Evolutionary conservation across 192 early-diverging fungal species (phyloP).

Genomic region (Chytriomyces hyalinus): DNA sequence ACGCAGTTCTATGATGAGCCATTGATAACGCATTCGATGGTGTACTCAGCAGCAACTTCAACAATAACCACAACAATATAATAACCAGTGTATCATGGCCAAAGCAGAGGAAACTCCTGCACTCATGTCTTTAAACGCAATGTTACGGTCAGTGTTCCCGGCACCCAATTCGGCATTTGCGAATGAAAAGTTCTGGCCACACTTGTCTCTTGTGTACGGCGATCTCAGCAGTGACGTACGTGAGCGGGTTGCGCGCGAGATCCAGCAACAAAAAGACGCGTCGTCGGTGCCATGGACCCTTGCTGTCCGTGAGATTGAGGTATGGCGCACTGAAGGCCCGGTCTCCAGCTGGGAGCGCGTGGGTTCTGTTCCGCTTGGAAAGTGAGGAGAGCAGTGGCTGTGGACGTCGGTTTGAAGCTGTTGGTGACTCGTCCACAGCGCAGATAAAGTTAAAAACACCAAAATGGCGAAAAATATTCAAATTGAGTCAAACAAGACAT

Average conservation of each 20-base stretch:
- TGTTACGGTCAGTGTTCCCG: not conserved
- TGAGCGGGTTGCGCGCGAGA: conserved; percentile 13
- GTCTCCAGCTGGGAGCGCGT: conserved; percentile 9
- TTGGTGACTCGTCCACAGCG: too few species aligned
- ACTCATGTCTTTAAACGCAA: conserved; percentile 30
- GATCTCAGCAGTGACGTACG: conserved; percentile 23
- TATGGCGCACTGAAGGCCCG: conserved; percentile 23
- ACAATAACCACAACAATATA: too few species aligned
- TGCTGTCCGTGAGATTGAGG: conserved; percentile 2
- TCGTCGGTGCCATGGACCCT: not conserved
- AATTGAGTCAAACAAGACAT: too few species aligned
- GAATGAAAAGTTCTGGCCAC: conserved; percentile 40
- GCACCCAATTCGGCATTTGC: not conserved
- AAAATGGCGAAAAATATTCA: too few species aligned
- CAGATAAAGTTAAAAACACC: too few species aligned
- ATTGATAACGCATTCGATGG: not conserved
- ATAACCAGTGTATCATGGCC: conserved; percentile 39
- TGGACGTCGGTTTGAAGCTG: too few species aligned
- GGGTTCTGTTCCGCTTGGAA: conserved; percentile 7
- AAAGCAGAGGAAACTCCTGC: conserved; percentile 23
- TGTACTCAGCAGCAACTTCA: too few species aligned
- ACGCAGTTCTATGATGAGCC: not conserved
- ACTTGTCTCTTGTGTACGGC: conserved; percentile 48
- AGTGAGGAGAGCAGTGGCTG: too few species aligned
- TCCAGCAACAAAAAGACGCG: conserved; percentile 15